Base-by-base conservation (phyloP, 2,329 filamentous ascomycete genomes). In the Mycosphaerella sp. region DNA sequence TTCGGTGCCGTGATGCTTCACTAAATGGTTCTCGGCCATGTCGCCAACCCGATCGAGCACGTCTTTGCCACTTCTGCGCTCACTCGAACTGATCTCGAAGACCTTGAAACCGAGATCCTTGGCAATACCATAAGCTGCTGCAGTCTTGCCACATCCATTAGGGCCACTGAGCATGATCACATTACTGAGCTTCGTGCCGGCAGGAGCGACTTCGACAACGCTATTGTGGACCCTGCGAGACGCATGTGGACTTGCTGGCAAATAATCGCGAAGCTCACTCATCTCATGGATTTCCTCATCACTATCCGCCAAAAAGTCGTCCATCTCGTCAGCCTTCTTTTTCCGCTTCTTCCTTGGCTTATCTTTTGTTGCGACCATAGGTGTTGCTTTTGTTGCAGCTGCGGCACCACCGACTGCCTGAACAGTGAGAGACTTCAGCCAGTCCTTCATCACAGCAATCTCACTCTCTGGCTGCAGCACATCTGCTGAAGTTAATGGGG, bases 1-100 rank as follows among this genome's bases (percentile, higher is more conserved):
- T n/a, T 54, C 48, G 5, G 44, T 55, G 7, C 62, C 63, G 45
- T 67, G 64, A 39, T 76, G 76, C 57, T 83, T 82, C 16, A 98
- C 91, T 1, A 95, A 78, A 68, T 98, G 93, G 62, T 98, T 97
- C 55, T 85, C 84, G 3, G 89, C 93, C 91, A 98, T 97, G 69
- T 98, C 89, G 36, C 93, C 94, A 40, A 98, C 88, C 60, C 81
- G 87, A 62, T 98, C 93, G 30, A 95, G 68, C 42, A 98, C 83
- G 62, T 98, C 93, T 66, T 85, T 93, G 28, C 90, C 91, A 64
- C 82, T 95, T 55, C 93, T 79, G 44, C 90, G 82, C 59, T 81
- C 88, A 54, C 88, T 82, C 0, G 91, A 74, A 63, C 95, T 94
- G 65, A 98, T 89, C 69, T 98, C 93, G 59, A 98, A 98, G 1